Evolutionary conservation across 1,284 basidiomycete genomes (phyloP).

Genomic region (Cystobasidium pallidum): DNA sequence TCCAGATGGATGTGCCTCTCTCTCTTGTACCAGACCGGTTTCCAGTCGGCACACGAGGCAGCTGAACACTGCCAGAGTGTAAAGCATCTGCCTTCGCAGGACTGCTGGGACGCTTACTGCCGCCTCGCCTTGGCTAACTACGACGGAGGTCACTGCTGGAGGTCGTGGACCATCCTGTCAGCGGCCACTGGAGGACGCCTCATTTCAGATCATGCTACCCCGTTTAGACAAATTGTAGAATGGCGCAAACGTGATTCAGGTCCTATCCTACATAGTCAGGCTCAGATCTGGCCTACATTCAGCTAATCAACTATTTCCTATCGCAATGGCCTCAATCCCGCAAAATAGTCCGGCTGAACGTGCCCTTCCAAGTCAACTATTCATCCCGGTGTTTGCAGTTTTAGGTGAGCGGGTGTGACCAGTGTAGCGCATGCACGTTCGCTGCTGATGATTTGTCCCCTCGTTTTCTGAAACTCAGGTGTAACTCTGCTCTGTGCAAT

Average conservation of each 20-base stretch:
- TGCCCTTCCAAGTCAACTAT: constrained; percentile 16
- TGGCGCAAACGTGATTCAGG: not conserved
- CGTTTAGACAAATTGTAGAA: not conserved
- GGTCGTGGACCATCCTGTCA: not conserved
- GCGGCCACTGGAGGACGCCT: not conserved
- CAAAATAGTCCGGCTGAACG: not conserved
- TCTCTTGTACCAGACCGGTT: too few species aligned
- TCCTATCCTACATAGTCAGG: not conserved
- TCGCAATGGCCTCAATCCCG: not conserved
- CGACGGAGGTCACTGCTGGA: too few species aligned
- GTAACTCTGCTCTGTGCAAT: constrained; percentile 10
- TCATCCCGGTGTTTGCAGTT: constrained; percentile 35
- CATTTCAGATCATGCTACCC: not conserved
- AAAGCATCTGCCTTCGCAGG: too few species aligned
- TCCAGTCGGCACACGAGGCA: too few species aligned
- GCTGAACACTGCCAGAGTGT: too few species aligned
- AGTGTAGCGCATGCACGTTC: not conserved
- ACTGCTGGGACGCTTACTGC: too few species aligned
- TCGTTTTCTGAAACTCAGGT: not conserved
- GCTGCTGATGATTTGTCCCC: not conserved
- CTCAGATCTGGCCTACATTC: not conserved
- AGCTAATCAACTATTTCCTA: not conserved
- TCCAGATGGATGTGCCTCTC: too few species aligned
- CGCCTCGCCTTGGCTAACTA: too few species aligned
- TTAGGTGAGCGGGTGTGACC: constrained; percentile 6